Evolutionary conservation across 495 filamentous ascomycete species (phyloP).

Genomic region (Astrothelium macrocarpum): DNA sequence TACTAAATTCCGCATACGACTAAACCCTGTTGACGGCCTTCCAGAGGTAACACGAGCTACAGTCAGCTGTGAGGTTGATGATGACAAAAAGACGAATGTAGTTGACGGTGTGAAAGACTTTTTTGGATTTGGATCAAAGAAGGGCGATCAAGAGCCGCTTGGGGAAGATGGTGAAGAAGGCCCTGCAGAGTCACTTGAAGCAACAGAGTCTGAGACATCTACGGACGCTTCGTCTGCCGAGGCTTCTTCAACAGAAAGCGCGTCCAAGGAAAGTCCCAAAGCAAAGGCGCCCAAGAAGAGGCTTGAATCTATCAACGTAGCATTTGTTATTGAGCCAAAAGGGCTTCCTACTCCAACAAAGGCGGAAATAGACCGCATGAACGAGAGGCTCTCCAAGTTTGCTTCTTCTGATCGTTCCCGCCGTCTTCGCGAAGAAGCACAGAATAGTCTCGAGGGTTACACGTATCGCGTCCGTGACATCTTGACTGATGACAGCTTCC

Average conservation of each 20-base stretch:
- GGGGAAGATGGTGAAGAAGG: conserved; percentile 53
- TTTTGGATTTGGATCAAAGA: conserved; percentile 86
- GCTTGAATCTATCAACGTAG: conserved; percentile 59
- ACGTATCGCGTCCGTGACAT: conserved; percentile 84
- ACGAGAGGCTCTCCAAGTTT: conserved; percentile 61
- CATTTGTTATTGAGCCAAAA: conserved; percentile 49
- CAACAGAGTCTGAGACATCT: conserved; percentile 16
- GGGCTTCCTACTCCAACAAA: conserved; percentile 52
- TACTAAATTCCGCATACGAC: conserved; percentile 64
- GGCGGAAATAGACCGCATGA: conserved; percentile 54
- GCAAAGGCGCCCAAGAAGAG: conserved; percentile 46
- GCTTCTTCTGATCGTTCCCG: conserved; percentile 73
- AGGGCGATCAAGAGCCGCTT: conserved; percentile 67
- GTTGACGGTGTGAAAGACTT: conserved; percentile 90
- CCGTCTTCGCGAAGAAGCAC: conserved; percentile 67
- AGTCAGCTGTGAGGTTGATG: conserved; percentile 74
- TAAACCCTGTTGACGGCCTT: conserved; percentile 66
- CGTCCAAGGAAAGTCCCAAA: conserved; percentile 31
- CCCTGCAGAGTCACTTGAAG: conserved; percentile 35
- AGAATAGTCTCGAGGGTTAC: conserved; percentile 89
- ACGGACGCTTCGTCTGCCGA: conserved; percentile 8
- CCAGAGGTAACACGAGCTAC: conserved; percentile 66
- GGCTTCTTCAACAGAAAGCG: conserved; percentile 38
- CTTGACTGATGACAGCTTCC: conserved; percentile 63
- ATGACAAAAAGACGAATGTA: conserved; percentile 60